Percentiles rank a stretch among this genome's conserved stretches.
phyloP scores from a whole-genome alignment of 2,329 filamentous ascomycete species.

The Periglandula ipomoeae region DNA sequence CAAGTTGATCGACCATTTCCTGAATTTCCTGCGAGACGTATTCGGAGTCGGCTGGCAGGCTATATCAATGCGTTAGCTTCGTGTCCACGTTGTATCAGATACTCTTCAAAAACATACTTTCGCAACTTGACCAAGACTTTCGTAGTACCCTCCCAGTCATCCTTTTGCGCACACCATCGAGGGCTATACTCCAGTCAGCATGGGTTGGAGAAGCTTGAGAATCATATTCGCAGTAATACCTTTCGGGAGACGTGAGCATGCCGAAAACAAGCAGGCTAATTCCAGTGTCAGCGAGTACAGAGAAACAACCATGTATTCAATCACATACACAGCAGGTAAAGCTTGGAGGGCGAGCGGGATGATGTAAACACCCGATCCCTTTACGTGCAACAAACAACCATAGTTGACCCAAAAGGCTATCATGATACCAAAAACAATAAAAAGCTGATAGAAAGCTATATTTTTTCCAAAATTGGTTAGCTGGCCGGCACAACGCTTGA shows the following conservation, averaged over 20 bases:
- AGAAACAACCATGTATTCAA: too few species aligned
- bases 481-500: too few species aligned
- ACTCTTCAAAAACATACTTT: constrained; percentile 15
- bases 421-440: constrained; percentile 36
- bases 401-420: constrained; percentile 43
- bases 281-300: not conserved
- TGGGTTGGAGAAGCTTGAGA: not conserved
- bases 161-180: constrained; percentile 57
- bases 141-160: constrained; percentile 57
- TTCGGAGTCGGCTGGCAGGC: constrained; percentile 42
- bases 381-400: constrained; percentile 36
- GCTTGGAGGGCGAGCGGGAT: constrained; percentile 57
- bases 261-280: constrained; percentile 42
- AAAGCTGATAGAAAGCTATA: constrained; percentile 38
- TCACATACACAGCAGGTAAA: constrained; percentile 46
- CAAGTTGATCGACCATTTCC: constrained; percentile 53
- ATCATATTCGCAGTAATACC: constrained; percentile 12
- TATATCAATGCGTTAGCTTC: constrained; percentile 8
- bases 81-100: not conserved
- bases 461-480: not conserved
- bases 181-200: constrained; percentile 37
- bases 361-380: constrained; percentile 42
- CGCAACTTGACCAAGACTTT: constrained; percentile 43
- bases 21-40: constrained; percentile 50
- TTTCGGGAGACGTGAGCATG: constrained; percentile 50